Base-by-base conservation (phyloP, 208 protist genomes). In the Crithidia thermophila region DNA sequence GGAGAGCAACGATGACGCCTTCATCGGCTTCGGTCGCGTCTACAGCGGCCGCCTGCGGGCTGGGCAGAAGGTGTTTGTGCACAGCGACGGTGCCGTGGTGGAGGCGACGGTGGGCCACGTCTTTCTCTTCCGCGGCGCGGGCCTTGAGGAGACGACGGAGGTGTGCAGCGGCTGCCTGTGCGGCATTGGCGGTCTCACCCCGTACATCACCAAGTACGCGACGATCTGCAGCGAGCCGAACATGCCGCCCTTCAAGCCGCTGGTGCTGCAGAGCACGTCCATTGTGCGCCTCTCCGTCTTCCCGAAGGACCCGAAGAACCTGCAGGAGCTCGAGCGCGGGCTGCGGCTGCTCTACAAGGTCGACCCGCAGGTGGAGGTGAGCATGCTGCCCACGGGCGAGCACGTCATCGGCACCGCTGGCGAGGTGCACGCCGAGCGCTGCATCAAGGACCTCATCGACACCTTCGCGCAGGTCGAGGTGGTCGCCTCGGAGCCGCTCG, bases 201-300 rank as follows among this genome's bases (percentile, higher is more conserved):
- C 87, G 11, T 52, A 65, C 34, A 94, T 99, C 46, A 88, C 92
- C 30, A 99, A 99, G 75, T 93, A 94, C 42, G 98, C 97, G 3
- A 99, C 98, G 6, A 56, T 99, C 4, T 87, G 82, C 18, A 87
- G 74, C 2, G 72, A 72, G 27, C 70, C 80, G 20, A 66, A 71
- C 43, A 87, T 90, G 51, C 94, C 95, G 18, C 77, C 93, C 11
- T 94, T 99, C 57, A 63, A 59, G 9, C 81, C 87, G 4, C 81
- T 99, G 46, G 80, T 94, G 33, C 70, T 96, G 46, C 88, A 85
- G 20, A 96, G 91, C 68, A 96, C 87, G 18, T 98, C 97, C 4
- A 98, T 99, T 79, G 96, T 99, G 55, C 97, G 96, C 11, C 94
- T 98, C 33, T 98, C 97, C 18, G 77, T 99, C 9, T 96, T 98